Base-by-base conservation (phyloP, 495 filamentous ascomycete species). In the Daldinia grandis region DNA sequence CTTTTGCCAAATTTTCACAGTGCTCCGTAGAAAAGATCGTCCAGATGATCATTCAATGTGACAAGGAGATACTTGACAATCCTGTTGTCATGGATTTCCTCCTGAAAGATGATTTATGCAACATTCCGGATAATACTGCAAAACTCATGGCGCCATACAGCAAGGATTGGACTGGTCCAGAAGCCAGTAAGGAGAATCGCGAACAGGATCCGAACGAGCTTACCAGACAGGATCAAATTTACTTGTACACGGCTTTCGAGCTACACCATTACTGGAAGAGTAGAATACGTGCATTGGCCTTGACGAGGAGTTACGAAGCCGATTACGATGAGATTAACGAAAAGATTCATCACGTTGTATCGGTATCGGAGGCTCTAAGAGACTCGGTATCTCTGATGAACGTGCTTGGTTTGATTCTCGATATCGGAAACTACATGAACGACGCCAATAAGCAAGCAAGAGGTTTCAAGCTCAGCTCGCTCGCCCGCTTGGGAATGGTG, bases 341-440 rank as follows among this genome's bases (percentile, higher is more conserved):
- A 10, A 95, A 93, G 78, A 83, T 99, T 62, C 87, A 88, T 65
- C 87, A 95, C 50, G 88, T 99, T 24, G 93, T 97, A 24, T 79
- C 81, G 54, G 94, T 96, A 25, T 93, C 93, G 50, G 96, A 99
- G 79, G 91, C 92, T 15, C 81, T 99, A 50, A 87, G 95, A 30
- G 93, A 95, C 71, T 98, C 95, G 2, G 93, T 96, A 3, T 88
- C 93, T 7, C 82, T 99, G 72, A 97, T 98, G 88, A 97, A 95
- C 66, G 93, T 99, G 44, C 89, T 99, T 21, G 95, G 95, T 66
- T 83, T 99, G 53, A 99, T 99, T 78, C 84, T 98, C 71, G 93
- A 97, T 80, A 97, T 99, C 75, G 95, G 95, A 76, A 99, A 99
- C 76, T 99, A 95, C 85, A 99, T 99, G 95, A 99, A 99, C 82